Evolutionary conservation across 2,329 filamentous ascomycete genomes (phyloP).

Genomic region (Colletotrichum tabaci): DNA sequence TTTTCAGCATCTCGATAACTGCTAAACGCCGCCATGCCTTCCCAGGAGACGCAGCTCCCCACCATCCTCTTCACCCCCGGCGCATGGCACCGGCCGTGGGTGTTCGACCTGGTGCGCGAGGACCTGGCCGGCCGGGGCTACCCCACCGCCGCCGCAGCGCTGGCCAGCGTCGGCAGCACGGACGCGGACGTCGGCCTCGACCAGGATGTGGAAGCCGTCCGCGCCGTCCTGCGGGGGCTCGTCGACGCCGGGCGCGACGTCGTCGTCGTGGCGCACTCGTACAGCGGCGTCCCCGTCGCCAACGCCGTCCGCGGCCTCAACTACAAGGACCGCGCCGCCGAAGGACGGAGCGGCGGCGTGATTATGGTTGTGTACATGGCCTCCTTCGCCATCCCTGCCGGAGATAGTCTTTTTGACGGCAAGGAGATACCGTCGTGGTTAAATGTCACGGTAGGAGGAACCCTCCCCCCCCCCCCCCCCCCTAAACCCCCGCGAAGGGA

Average conservation of each 20-base stretch:
- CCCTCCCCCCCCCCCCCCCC: no score
- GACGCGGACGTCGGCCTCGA: slow-evolving; percentile 45
- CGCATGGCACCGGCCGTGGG: slow-evolving; percentile 53
- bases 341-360: slow-evolving; percentile 55
- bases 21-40: slow-evolving; percentile 5
- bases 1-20: neutral
- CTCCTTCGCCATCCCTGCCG: slow-evolving; percentile 49
- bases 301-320: slow-evolving; percentile 55
- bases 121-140: slow-evolving; percentile 51
- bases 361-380: slow-evolving; percentile 53
- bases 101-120: slow-evolving; percentile 49
- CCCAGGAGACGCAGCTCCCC: slow-evolving; percentile 1
- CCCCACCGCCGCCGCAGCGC: slow-evolving; percentile 48
- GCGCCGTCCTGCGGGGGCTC: slow-evolving; percentile 47
- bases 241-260: slow-evolving; percentile 55
- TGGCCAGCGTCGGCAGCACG: slow-evolving; percentile 51
- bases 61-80: slow-evolving; percentile 56
- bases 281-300: slow-evolving; percentile 56
- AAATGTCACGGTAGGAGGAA: slow-evolving; percentile 44
- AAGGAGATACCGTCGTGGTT: slow-evolving; percentile 46
- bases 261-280: slow-evolving; percentile 59
- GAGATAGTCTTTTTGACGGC: slow-evolving; percentile 44
- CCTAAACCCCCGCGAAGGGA: no score
- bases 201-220: slow-evolving; percentile 52
- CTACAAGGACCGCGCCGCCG: slow-evolving; percentile 49